phyloP scores from a whole-genome alignment of 2,329 filamentous ascomycete species.

The Botrytis byssoidea region DNA sequence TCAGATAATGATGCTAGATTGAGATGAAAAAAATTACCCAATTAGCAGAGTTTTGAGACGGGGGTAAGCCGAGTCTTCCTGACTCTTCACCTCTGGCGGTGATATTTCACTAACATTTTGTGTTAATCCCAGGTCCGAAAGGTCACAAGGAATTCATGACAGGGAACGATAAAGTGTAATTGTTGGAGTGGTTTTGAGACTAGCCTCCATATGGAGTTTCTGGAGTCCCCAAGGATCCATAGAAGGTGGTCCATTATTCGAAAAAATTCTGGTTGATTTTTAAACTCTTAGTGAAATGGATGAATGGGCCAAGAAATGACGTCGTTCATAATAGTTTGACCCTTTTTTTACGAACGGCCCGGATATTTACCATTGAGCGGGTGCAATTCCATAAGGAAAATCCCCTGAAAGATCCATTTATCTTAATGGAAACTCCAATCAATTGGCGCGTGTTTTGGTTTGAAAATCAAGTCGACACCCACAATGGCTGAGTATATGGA shows the following conservation, averaged over 20 bases:
- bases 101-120: neutral
- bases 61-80: neutral
- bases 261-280: neutral
- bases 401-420: neutral
- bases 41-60: neutral
- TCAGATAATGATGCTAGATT: neutral
- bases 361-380: neutral
- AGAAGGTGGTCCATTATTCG: conserved; percentile 2
- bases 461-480: neutral
- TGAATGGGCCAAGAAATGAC: neutral
- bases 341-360: neutral
- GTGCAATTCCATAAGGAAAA: neutral
- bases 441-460: neutral
- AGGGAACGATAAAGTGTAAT: neutral
- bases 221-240: conserved; percentile 7
- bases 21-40: neutral
- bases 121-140: neutral
- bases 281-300: neutral
- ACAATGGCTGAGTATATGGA: neutral
- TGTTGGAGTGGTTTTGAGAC: neutral
- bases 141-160: neutral
- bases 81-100: neutral
- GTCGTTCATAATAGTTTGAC: neutral
- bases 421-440: neutral
- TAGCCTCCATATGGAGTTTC: neutral